Evolutionary conservation across 2,329 filamentous ascomycete species (phyloP), one percentile per base, ranked within the genome.

Genomic region (Cadophora luteo-olivacea): DNA sequence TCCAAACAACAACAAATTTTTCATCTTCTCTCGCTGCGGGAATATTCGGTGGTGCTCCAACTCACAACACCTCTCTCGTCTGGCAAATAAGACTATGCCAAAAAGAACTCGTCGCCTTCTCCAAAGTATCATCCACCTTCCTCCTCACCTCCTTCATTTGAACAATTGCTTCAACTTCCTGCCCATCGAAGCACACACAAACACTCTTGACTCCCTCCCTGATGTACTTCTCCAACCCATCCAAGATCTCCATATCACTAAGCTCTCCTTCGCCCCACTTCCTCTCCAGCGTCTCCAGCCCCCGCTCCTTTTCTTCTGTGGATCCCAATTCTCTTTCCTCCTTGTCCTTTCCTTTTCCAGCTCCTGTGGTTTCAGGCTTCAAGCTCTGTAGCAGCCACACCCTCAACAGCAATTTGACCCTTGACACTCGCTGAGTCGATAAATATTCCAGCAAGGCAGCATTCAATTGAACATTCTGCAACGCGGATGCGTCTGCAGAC

Each of bases 361-460:
- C 57, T 24, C 29, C 33, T 5, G n/a, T 5, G 9, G 19, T 22
- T 7, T 33, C 45, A 12, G 4, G 6, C 9, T 32, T 29, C 60
- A 62, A 49, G 24, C 24, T 49, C 45, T 62, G 8, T n/a, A 19
- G n/a, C 38, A 22, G 12, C 60, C 60, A 62, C n/a, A 3, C 16
- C 2, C 29, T 16, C 14, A 62, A 22, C 29, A 62, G 11, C 25
- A 32, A 6, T 12, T 32, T 49, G n/a, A 62, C 29, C 19, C 38
- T 33, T 16, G 60, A 22, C 4, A 11, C 24, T 1, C 25, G 24
- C 16, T 62, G 60, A 29, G 19, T 49, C 0, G 60, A 49, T 9
- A 62, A 41, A 49, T 33, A 62, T 12, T 62, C 60, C 16, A 62
- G 29, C 11, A 62, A 51, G 9, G 38, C 60, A 22, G 60, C 60